These are phyloP conservation scores for Malassezia obtusa DNA, from an alignment of 1,284 basidiomycete species.

Conservation along the genomic window DNA sequence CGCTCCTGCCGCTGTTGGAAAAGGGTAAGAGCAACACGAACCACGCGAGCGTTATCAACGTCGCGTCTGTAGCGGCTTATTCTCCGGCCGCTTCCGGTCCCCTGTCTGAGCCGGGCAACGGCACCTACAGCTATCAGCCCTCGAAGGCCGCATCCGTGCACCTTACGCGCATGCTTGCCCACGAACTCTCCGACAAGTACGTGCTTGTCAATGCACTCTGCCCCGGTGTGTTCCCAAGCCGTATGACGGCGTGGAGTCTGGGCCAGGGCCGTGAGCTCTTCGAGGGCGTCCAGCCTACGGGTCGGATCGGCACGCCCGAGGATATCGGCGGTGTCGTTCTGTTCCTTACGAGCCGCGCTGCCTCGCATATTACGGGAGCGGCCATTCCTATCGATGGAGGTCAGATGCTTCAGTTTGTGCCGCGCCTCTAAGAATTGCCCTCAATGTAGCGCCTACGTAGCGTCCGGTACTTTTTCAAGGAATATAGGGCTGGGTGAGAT, in stretches of 20 bases:
- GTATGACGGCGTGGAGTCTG: conserved; percentile 73
- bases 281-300: conserved; percentile 40
- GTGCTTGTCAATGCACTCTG: conserved; percentile 67
- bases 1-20: conserved; percentile 37
- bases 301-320: conserved; percentile 58
- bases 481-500: conserved; percentile 26
- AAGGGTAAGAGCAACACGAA: conserved; percentile 50
- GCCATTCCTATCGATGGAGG: conserved; percentile 63
- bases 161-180: conserved; percentile 64
- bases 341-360: conserved; percentile 63
- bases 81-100: conserved; percentile 53
- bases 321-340: conserved; percentile 68
- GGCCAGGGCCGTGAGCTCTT: conserved; percentile 50
- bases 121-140: conserved; percentile 64
- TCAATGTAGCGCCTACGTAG: conserved; percentile 23
- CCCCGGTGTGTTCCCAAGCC: conserved; percentile 69
- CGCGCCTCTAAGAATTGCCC: conserved; percentile 6
- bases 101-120: conserved; percentile 57
- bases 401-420: conserved; percentile 39
- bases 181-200: conserved; percentile 56
- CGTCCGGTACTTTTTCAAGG: conserved; percentile 44
- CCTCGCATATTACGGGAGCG: conserved; percentile 63
- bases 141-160: conserved; percentile 69
- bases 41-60: conserved; percentile 59
- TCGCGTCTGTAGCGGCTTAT: conserved; percentile 65